Evolutionary conservation across 1,139 yeast genomes (phyloP).

Genomic region (Yamadazyma trypodendri): DNA sequence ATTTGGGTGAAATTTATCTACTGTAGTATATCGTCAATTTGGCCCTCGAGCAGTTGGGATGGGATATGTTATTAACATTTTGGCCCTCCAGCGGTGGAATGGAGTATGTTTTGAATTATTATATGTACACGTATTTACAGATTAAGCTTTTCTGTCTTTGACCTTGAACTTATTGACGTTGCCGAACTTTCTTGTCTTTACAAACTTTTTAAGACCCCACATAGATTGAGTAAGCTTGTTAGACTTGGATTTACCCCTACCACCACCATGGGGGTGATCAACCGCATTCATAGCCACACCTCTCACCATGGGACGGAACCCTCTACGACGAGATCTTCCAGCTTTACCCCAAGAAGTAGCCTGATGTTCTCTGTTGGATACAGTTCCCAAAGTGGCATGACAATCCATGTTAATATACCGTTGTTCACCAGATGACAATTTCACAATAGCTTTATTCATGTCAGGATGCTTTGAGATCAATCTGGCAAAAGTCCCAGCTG

Average conservation of each 20-base stretch:
- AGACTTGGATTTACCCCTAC: slow-evolving; percentile 98
- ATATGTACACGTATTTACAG: slow-evolving; percentile 13
- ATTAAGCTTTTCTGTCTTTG: slow-evolving; percentile 66
- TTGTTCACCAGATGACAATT: slow-evolving; percentile 89
- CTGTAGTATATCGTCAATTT: slow-evolving; percentile 17
- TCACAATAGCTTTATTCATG: slow-evolving; percentile 68
- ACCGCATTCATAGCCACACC: slow-evolving; percentile 98
- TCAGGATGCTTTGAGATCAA: slow-evolving; percentile 77
- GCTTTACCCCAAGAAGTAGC: slow-evolving; percentile 93
- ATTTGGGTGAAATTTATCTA: slow-evolving; percentile 12
- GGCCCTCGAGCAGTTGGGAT: slow-evolving; percentile 5
- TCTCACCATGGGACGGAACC: slow-evolving; percentile 92
- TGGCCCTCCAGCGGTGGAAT: slow-evolving; percentile 6
- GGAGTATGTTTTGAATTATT: slow-evolving; percentile 5
- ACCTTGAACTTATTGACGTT: slow-evolving; percentile 80
- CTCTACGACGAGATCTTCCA: slow-evolving; percentile 90
- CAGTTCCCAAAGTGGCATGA: slow-evolving; percentile 92
- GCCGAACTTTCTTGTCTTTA: slow-evolving; percentile 91
- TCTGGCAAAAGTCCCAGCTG: slow-evolving; percentile 96
- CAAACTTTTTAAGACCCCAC: slow-evolving; percentile 96
- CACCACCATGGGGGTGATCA: slow-evolving; percentile 99
- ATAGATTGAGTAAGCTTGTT: slow-evolving; percentile 92
- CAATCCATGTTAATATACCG: slow-evolving; percentile 84
- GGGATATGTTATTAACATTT: too few relatives aligned
- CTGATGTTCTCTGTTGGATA: slow-evolving; percentile 93